Base-by-base conservation (phyloP, 225 moss, liverwort and hornwort genomes). In the Physcomitrellopsis africana region DNA sequence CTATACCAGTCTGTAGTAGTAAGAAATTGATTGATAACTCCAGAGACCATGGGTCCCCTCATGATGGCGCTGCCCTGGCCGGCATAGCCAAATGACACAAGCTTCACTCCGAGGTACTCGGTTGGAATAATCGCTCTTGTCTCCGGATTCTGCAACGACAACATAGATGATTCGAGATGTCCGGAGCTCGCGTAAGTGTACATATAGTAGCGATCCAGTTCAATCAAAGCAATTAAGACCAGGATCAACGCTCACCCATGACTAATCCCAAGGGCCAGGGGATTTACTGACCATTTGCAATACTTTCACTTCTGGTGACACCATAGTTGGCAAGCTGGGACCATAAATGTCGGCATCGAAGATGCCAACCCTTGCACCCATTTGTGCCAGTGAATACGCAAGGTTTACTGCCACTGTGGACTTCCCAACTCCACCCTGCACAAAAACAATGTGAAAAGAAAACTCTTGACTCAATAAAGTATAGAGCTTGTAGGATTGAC, bases 51-150 rank as follows among this genome's bases (percentile, higher is more conserved):
- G 47, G 94, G 94, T 46, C 97, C 97, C 49, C 97, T 89, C 97
- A 99, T 99, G 14, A 99, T 99, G 61, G 97, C 97, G 80, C 90
- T 99, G 18, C 94, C 93, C 85, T 99, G 97, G 52, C 97, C 97
- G 27, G 94, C 90, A 62, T 84, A 99, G 69, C 97, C 97, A 74
- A 99, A 99, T 5, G 97, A 99, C 45, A 99, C 90, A 17, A 99
- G 82, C 77, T 99, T 99, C 63, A 99, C 97, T 70, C 97, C 97
- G 70, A 93, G 67, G 76, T 94, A 99, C 70, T 99, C 97, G 43
- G 97, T 99, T 56, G 97, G 97, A 70, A 91, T 89, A 16, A 99
- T 99, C 29, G 81, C 19, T 78, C 78, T 94, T 2, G 97, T 94
- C 67, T 92, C 91, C 19, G 94, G 87, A 72, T 99, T 85, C 96